These are phyloP conservation scores for Alternaria infectoria DNA, from an alignment of 2,329 filamentous ascomycete genomes.

Conservation along the genomic window DNA sequence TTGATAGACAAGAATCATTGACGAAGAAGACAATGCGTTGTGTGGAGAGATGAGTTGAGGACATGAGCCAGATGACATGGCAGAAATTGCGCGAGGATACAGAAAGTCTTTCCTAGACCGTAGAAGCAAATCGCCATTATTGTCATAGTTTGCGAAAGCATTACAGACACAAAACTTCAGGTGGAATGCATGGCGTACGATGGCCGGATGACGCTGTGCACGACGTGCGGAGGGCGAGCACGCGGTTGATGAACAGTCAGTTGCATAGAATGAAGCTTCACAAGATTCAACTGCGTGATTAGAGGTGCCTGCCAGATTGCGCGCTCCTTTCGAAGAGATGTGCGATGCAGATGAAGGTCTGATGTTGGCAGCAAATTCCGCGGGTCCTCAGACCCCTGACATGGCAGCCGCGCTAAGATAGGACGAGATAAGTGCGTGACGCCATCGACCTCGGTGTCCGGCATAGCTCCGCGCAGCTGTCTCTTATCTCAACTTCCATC, in stretches of 20 bases:
- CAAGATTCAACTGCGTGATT: background rate
- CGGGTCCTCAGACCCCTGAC: slow-evolving; percentile 7
- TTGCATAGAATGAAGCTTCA: background rate
- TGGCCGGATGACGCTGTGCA: background rate
- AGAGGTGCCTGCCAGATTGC: background rate
- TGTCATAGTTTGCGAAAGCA: background rate
- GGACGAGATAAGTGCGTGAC: slow-evolving; percentile 20
- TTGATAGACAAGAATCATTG: background rate
- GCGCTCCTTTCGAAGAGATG: background rate
- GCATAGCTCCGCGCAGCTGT: slow-evolving; percentile 8
- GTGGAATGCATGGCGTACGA: background rate
- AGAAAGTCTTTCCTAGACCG: background rate
- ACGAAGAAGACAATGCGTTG: background rate
- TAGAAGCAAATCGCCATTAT: background rate
- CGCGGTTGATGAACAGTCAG: background rate
- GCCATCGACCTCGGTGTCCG: slow-evolving; percentile 5
- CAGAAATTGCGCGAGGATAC: background rate
- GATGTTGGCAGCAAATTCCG: background rate
- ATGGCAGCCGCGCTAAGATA: slow-evolving; percentile 10
- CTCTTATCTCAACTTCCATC: background rate
- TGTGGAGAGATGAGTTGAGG: background rate
- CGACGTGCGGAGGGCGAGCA: background rate
- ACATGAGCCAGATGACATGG: background rate
- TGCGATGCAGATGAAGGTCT: background rate
- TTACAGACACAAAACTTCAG: background rate